Evolutionary conservation across 1,284 basidiomycete species (phyloP), one percentile per base, ranked within the genome.

Genomic region (Phlebopus sp.): DNA sequence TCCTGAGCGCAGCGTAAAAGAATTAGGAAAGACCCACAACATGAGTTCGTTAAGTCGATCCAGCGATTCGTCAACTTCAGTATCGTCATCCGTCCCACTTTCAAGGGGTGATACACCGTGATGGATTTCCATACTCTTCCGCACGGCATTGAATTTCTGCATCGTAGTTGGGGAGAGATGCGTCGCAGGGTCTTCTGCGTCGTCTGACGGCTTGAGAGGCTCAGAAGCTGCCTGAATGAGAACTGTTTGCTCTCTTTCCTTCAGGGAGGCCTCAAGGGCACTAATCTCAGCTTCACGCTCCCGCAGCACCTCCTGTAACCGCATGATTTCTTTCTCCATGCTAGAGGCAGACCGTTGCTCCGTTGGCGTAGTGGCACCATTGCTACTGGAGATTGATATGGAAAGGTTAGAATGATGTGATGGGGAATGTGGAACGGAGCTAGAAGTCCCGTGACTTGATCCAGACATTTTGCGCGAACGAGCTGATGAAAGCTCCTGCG

Each of bases 401-500:
- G 79, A 79, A n/a, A 84, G 69, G 54, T 78, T 85, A 17, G 79
- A 78, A n/a, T 77, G 74, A 53, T 66, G 41, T 68, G 77, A 77
- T 3, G 77, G 74, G 27, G 80, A 80, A 59, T 80, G 74, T 29
- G 73, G 68, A 46, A 70, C 44, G 11, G 81, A 80, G 56, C 79
- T 81, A 79, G 55, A 63, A 50, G 81, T 83, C 58, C 79, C 81
- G 64, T 83, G 78, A 66, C 83, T 86, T 56, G 84, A 87, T 55
- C 77, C 79, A 55, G 86, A 88, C 61, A 77, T 74, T 74, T 86
- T 87, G 78, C 86, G 87, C 73, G 84, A 91, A 64, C 84, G 87
- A 76, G 77, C 90, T 74, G 84, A 93, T 58, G 87, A 94, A 56
- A 94, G 83, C 81, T 96, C 92, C 90, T 94, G 92, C 73, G 92